Evolutionary conservation across 495 filamentous ascomycete genomes (phyloP), one percentile per base, ranked within the genome.

Genomic region (Aspergillus ostianus): DNA sequence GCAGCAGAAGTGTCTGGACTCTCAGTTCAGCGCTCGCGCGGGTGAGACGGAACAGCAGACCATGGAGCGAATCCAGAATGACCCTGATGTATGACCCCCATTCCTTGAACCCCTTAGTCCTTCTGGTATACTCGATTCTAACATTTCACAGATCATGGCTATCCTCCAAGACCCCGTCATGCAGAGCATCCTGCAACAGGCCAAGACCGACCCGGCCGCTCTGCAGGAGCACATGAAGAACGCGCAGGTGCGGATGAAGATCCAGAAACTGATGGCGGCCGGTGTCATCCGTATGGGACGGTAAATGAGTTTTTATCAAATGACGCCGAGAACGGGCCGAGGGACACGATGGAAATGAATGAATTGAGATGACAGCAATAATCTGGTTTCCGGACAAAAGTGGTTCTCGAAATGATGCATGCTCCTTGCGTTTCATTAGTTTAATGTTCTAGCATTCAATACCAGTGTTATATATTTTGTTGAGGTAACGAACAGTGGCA

Each of bases 21-120:
- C 90, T 56, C 95, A 97, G 83, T 98, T 91, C 72, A 77, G 88
- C 51, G 88, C 90, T 20, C 85, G 90, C 8, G 92, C 93, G 69
- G 94, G 93, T 58, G 94, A 98, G 84, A 96, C 91, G 0, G 95
- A 98, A 78, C 89, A 97, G 73, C 88, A 98, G 83, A 97, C 94
- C 0, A 87, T 90, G 78, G 92, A 92, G 79, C 82, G 94, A 47
- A 87, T 98, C 67, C 87, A 90, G 80, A 87, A 87, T 57, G 95
- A 98, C 71, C 94, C 94, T 5, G 93, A 97, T 79, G 91, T 95
- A 76, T 23, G 41, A 10, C 9, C n/a, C 27, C 32, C 30, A n/a
- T n/a, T n/a, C n/a, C n/a, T 29, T 45, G 1, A 27, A 27, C 29
- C 4, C 23, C 17, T 51, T 12, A 26, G 23, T 26, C 23, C 2